Evolutionary conservation across 345 rosid species (phyloP), one percentile per base, ranked within the genome.

Genomic region (Corchorus olitorius): DNA sequence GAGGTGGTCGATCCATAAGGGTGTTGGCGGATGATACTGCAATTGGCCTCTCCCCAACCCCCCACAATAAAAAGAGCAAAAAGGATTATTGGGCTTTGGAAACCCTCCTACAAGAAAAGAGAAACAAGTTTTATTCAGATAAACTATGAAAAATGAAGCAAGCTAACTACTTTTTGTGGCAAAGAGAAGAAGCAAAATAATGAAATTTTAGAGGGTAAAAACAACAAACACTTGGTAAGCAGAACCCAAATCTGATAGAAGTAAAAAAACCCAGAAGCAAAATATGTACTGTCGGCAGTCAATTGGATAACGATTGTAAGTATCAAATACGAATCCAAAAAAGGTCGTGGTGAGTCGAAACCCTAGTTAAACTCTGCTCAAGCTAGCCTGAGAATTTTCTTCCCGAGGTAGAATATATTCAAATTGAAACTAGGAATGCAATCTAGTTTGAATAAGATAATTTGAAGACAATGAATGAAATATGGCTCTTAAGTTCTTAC

Each of bases 1-100:
- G 89, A 68, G 85, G 86, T 59, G 84, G 86, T 60, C 87, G 80
- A 73, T 87, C 90, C 90, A 87, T 87, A 59, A 46, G 13, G 33
- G 49, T 49, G 58, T 49, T 11, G 59, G 70, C 63, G 48, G 60
- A 70, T 49, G 72, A 68, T n/a, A 52, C 17, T 5, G 48, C 74
- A 70, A 53, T 35, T 2, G 10, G 17, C 49, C 27, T 27, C 27
- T 27, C 27, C 27, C 27, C 27, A 0, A 27, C 27, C 27, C 12
- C 17, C n/a, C 33, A 17, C 8, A 39, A 39, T 3, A 39, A 39
- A 39, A 39, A 1, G 3, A 17, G n/a, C 53, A 10, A 22, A 6
- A 67, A 13, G 2, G 12, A 45, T 6, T 46, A 45, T 22, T 46
- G 39, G 72, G 72, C 4, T 46, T 20, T 12, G 53, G 35, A 66